phyloP scores from a whole-genome alignment of 139 green algal species.

The Chlorella sp. region DNA sequence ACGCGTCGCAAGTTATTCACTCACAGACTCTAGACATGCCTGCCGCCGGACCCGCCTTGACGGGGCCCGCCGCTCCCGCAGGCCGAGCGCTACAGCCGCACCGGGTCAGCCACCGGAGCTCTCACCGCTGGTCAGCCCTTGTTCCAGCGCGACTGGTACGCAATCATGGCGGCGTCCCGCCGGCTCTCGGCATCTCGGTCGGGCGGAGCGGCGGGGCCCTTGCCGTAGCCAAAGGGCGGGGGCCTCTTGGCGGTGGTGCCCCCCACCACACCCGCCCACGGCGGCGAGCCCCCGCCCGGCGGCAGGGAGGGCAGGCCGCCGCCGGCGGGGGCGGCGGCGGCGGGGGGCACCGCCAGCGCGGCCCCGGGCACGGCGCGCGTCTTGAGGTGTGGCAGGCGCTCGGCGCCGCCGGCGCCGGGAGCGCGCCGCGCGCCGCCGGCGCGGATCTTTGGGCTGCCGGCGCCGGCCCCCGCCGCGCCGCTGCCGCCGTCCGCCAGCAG shows the following conservation, averaged over 20 bases:
- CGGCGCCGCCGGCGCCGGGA: neutral
- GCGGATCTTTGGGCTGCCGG: neutral
- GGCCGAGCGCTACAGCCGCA: too few species aligned
- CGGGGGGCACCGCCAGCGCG: neutral
- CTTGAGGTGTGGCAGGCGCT: neutral
- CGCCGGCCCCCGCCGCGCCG: neutral
- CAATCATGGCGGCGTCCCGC: neutral
- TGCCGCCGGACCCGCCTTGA: too few species aligned
- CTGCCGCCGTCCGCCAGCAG: neutral
- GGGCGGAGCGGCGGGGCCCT: neutral
- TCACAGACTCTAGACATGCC: too few species aligned
- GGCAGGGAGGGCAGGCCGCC: neutral
- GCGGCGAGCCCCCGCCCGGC: neutral
- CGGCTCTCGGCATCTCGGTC: neutral
- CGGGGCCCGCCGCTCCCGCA: too few species aligned
- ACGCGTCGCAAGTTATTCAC: too few species aligned
- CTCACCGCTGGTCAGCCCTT: too few species aligned
- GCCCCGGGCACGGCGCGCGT: slow-evolving; percentile 5
- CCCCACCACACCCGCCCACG: neutral
- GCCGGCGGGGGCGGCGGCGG: too few species aligned
- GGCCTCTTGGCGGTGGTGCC: neutral
- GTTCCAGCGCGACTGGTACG: neutral
- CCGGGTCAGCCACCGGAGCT: too few species aligned
- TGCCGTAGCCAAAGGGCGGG: neutral
- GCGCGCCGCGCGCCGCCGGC: neutral